phyloP scores from a whole-genome alignment of 805 yeast genomes.

The Candida odintsovae region DNA sequence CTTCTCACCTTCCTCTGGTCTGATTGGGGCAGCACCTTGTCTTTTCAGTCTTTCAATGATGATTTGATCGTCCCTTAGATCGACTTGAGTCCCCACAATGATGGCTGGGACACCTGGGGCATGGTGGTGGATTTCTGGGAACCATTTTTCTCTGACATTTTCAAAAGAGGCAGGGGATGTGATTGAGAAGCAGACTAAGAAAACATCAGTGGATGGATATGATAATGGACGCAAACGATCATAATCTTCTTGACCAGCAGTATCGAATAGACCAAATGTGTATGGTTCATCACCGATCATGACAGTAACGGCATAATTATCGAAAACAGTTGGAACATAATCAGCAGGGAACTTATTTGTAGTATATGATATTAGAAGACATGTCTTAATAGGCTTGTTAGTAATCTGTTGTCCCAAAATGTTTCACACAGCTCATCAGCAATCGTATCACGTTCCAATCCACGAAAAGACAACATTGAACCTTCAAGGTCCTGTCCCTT shows the following conservation, averaged over 20 bases:
- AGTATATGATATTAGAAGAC: conserved; percentile 91
- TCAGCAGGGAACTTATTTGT: conserved; percentile 97
- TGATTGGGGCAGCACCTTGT: conserved; percentile 83
- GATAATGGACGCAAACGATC: conserved; percentile 95
- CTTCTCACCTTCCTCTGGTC: conserved; percentile 83
- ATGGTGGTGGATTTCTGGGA: conserved; percentile 96
- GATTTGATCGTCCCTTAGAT: conserved; percentile 88
- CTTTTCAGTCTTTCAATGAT: conserved; percentile 85
- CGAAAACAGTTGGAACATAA: conserved; percentile 98
- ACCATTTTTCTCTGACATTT: conserved; percentile 97
- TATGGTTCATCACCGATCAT: conserved; percentile 98
- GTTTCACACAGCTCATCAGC: background rate
- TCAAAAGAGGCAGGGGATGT: conserved; percentile 97
- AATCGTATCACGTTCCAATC: conserved; percentile 2
- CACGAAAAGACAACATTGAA: background rate
- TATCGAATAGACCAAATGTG: conserved; percentile 94
- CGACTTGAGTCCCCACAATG: conserved; percentile 95
- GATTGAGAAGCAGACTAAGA: conserved; percentile 91
- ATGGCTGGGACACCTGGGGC: conserved; percentile 98
- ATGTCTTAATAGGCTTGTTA: conserved; percentile 43
- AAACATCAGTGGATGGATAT: conserved; percentile 96
- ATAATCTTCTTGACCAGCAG: conserved; percentile 99
- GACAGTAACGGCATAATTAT: conserved; percentile 89
- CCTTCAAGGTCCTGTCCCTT: background rate
- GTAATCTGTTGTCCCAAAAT: conserved; percentile 3